Conservation (phyloP, 257 asterid genomes). For the Przewalskia tangutica region DNA sequence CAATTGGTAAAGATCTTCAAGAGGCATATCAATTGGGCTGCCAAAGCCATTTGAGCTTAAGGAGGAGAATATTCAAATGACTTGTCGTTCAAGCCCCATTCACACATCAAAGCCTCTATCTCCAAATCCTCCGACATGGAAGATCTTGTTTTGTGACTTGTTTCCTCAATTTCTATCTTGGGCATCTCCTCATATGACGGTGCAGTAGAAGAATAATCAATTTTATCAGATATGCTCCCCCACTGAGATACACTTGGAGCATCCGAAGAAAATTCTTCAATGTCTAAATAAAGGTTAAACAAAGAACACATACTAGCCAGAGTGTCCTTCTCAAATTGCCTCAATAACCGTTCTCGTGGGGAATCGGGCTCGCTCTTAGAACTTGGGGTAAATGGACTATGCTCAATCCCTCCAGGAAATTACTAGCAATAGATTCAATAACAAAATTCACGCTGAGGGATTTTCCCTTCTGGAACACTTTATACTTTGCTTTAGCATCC, state of each 20-base stretch:
- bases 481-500: conserved; percentile 23
- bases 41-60: conserved; percentile 47
- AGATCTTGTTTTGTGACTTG: conserved; percentile 40
- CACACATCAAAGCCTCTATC: conserved; percentile 75
- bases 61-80: conserved; percentile 65
- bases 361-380: conserved; percentile 92
- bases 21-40: conserved; percentile 45
- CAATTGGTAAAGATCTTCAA: conserved; percentile 43
- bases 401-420: conserved; percentile 77
- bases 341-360: conserved; percentile 72
- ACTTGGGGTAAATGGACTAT: conserved; percentile 58
- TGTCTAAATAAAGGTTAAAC: conserved; percentile 46
- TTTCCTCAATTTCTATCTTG: conserved; percentile 29
- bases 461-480: conserved; percentile 31
- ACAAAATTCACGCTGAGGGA: conserved; percentile 52
- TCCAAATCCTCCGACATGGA: conserved; percentile 70
- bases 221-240: conserved; percentile 34
- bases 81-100: conserved; percentile 70
- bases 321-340: conserved; percentile 84
- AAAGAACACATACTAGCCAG: conserved; percentile 57
- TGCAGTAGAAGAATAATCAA: conserved; percentile 15
- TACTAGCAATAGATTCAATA: conserved; percentile 53
- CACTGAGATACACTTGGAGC: conserved; percentile 33
- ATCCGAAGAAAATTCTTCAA: conserved; percentile 15
- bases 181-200: conserved; percentile 25